Base-by-base conservation (phyloP, 352 stramenopile species). In the Globisporangium yorkense region DNA sequence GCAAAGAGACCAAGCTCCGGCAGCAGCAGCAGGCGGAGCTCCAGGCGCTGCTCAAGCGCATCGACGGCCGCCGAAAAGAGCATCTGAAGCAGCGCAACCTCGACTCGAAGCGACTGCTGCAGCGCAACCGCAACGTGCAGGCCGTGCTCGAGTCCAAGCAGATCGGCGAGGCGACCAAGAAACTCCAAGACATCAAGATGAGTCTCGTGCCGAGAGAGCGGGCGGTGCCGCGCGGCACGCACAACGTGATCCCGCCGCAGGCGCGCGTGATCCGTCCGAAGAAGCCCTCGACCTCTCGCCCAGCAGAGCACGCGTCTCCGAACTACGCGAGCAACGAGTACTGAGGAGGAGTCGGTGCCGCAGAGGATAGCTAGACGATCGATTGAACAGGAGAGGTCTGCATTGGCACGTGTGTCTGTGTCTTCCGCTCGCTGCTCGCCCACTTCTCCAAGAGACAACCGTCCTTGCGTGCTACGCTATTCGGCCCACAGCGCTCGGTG, bases 41-140 rank as follows among this genome's bases (percentile, higher is more conserved):
- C 13, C 75, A 96, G 45, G 92, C 89, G 5, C 75, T 98, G 37
- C 75, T 97, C 50, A 98, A 98, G 66, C 83, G 92, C 43, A 97
- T 98, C 53, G 92, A 98, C 54, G 84, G 83, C 7, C 79, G 94
- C 15, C 78, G 96, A 27, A 97, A 97, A 65, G 94, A 98, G 72
- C 91, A 98, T 56, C 58, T 96, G 21, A 98, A 97, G 66, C 92
- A 97, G 68, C 78, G 91, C 41, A 93, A 94, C 55, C 64, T 96
- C 1, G 94, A 98, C 71, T 97, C 83, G 40, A 97, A 97, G 67
- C 84, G 91, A 18, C 77, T 98, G 54, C 63, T 98, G 46, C 92
- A 98, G 75, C 92, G 95, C 64, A 98, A 98, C 70, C 87, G 88
- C 54, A 98, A 98, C 67, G 95, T 98, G 15, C 83, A 97, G 65